Conservation (phyloP, 1,284 basidiomycete genomes). For the Cutaneotrichosporon curvatum region DNA sequence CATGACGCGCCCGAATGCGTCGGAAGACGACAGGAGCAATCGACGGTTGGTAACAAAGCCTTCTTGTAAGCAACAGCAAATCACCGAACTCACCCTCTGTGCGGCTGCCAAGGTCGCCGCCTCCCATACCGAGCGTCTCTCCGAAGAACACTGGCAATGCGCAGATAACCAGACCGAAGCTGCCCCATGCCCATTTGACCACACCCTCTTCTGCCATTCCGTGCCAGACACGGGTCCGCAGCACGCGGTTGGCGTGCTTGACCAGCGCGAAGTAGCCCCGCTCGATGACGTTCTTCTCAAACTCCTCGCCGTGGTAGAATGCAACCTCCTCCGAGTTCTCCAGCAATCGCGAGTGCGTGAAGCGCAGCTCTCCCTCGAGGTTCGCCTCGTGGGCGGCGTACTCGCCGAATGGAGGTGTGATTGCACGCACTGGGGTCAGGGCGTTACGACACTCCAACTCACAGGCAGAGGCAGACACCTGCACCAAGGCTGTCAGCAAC, state of each 20-base stretch:
- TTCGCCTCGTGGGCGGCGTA: conserved; percentile 72
- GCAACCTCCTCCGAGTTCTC: conserved; percentile 94
- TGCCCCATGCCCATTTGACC: conserved; percentile 97
- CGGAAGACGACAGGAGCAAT: conserved; percentile 61
- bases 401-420: conserved; percentile 89
- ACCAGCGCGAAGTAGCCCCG: conserved; percentile 81
- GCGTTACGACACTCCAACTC: conserved; percentile 1
- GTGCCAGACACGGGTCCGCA: conserved; percentile 79
- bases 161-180: conserved; percentile 85
- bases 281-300: conserved; percentile 89
- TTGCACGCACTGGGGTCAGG: conserved; percentile 58
- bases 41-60: conserved; percentile 92
- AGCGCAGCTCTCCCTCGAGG: conserved; percentile 80
- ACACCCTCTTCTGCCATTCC: conserved; percentile 90
- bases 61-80: conserved; percentile 28
- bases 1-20: conserved; percentile 64
- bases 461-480: conserved; percentile 56
- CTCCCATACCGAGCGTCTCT: conserved; percentile 61
- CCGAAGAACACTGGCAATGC: conserved; percentile 91
- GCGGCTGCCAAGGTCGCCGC: conserved; percentile 66
- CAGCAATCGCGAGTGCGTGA: conserved; percentile 85
- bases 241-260: conserved; percentile 78
- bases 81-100: conserved; percentile 62
- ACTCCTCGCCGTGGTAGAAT: conserved; percentile 82
- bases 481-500: conserved; percentile 75